Base-by-base conservation (phyloP, 1,284 basidiomycete species). In the Golubevia sp. region DNA sequence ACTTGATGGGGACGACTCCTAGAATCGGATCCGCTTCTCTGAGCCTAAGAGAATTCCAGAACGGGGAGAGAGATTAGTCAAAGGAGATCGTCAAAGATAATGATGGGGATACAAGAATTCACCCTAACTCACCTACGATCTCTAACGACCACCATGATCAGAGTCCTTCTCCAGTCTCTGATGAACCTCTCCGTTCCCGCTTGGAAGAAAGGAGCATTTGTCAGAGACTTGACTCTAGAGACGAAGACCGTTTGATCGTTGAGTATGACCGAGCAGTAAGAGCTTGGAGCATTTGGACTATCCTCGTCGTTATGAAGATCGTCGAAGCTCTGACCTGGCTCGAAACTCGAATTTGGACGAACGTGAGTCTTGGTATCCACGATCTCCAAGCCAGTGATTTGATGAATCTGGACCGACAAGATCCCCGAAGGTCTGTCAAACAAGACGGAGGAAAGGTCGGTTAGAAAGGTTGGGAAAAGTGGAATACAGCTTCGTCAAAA, bases 141-240 rank as follows among this genome's bases (percentile, higher is more conserved):
- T 52, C 84, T 68, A 6, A 86, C 77, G 0, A 86, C 86, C 58
- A 86, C 78, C 25, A 82, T 77, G 56, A 86, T 71, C 55, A 81
- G 78, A n/a, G 84, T 83, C 30, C 80, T 70, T 7, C 78, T 76
- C 85, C 85, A 86, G 74, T 86, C 85, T 21, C 85, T 66, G n/a
- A 86, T 69, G 59, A 86, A 86, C 23, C 86, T 68, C 68, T 86
- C 86, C 51, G 84, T 84, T n/a, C 84, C 76, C 1, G 86, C 85
- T 64, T 86, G 86, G 74, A 84, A 85, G 69, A 86, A 86, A 2
- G 86, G 86, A 49, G 84, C 65, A 1, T 82, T 77, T 48, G 82
- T 85, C 58, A 75, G 63, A n/a, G 68, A 62, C 53, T 86, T 86
- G 15, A 85, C 85, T 5, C 86, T 67, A 0, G 85, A 85, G 7